These are phyloP conservation scores for Cydonia oblonga DNA, from an alignment of 331 rosid species.

Conservation along the genomic window DNA sequence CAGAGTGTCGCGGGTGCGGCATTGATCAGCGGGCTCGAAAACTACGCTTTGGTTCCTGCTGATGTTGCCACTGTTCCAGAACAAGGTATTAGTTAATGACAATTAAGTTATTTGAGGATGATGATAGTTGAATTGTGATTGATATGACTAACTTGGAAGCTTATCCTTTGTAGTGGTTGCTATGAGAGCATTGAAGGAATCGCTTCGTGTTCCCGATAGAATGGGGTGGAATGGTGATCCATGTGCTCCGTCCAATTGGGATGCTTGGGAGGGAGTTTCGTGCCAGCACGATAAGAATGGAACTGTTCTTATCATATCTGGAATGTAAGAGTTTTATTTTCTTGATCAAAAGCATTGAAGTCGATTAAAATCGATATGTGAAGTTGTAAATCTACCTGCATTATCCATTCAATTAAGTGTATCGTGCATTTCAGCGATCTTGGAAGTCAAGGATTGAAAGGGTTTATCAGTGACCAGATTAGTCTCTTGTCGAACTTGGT, in stretches of 20 bases:
- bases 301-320: slow-evolving; percentile 52
- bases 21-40: slow-evolving; percentile 69
- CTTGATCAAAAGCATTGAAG: not conserved
- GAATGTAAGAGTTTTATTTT: slow-evolving; percentile 51
- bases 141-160: not conserved
- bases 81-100: slow-evolving; percentile 43
- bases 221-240: slow-evolving; percentile 99
- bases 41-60: slow-evolving; percentile 73
- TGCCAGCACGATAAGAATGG: slow-evolving; percentile 52
- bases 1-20: slow-evolving; percentile 52
- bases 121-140: not conserved
- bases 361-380: not conserved
- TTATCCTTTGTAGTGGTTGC: slow-evolving; percentile 41
- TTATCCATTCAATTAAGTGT: not conserved
- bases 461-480: slow-evolving; percentile 65
- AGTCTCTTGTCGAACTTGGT: slow-evolving; percentile 78
- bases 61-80: slow-evolving; percentile 68
- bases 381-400: not conserved
- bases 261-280: slow-evolving; percentile 98
- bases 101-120: not conserved
- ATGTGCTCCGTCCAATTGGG: slow-evolving; percentile 96
- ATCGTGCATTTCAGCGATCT: slow-evolving; percentile 57
- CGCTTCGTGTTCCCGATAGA: slow-evolving; percentile 75
- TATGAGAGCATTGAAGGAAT: slow-evolving; percentile 78
- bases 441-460: slow-evolving; percentile 95